Conservation (phyloP, 208 protist genomes). For the Trypanosomatidae sp. region DNA sequence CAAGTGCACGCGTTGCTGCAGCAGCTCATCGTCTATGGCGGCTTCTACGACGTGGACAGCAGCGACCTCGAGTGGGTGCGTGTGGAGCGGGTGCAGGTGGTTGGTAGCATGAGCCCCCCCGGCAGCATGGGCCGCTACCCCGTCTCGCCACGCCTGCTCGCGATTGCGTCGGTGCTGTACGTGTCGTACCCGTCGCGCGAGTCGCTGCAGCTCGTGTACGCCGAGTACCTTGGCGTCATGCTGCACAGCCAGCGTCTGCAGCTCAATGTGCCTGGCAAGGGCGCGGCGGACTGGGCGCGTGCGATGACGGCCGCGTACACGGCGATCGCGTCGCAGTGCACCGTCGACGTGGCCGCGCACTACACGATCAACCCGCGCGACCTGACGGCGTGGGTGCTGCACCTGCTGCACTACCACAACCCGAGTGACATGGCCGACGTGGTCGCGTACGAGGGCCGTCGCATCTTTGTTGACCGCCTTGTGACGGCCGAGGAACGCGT, state of each 20-base stretch:
- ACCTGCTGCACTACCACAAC: conserved; percentile 87
- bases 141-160: conserved; percentile 92
- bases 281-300: conserved; percentile 77
- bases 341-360: conserved; percentile 91
- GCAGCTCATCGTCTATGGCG: conserved; percentile 94
- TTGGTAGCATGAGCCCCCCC: conserved; percentile 93
- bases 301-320: conserved; percentile 94
- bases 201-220: conserved; percentile 90
- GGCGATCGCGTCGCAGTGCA: conserved; percentile 76
- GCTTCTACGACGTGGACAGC: conserved; percentile 97
- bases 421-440: conserved; percentile 71
- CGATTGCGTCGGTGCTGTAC: conserved; percentile 88
- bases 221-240: conserved; percentile 89
- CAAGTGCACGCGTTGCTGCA: conserved; percentile 95
- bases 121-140: conserved; percentile 92
- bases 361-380: conserved; percentile 97
- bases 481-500: conserved; percentile 73
- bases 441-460: conserved; percentile 87
- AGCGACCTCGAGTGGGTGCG: conserved; percentile 92
- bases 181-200: conserved; percentile 92
- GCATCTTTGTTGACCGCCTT: conserved; percentile 93
- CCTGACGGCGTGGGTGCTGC: conserved; percentile 90
- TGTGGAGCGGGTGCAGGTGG: conserved; percentile 92
- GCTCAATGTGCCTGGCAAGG: conserved; percentile 53
- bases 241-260: conserved; percentile 56